Conservation (phyloP, 495 filamentous ascomycete genomes). For the Neurospora sp. region DNA sequence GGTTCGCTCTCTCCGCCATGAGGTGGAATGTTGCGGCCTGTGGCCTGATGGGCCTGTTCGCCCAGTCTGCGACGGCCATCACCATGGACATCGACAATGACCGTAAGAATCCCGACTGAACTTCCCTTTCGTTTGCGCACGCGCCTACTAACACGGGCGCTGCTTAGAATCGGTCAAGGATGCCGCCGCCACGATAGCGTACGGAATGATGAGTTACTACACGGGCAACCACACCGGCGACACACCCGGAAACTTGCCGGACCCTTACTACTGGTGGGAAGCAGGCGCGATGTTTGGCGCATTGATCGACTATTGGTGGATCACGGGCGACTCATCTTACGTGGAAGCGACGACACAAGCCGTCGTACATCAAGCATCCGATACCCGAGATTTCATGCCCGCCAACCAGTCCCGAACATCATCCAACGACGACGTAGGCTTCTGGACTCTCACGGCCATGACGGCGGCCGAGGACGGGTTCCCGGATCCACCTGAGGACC, state of each 20-base stretch:
- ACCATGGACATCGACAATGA: constrained; percentile 16
- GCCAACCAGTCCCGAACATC: constrained; percentile 64
- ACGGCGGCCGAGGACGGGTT: constrained; percentile 70
- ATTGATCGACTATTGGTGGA: constrained; percentile 74
- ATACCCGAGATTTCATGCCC: constrained; percentile 64
- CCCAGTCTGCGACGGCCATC: constrained; percentile 15
- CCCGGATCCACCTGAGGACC: constrained; percentile 48
- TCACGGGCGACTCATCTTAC: constrained; percentile 66
- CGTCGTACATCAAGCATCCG: constrained; percentile 59
- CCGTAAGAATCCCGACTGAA: constrained; percentile 6
- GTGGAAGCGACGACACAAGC: constrained; percentile 59
- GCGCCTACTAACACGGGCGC: not conserved
- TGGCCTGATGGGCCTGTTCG: constrained; percentile 14
- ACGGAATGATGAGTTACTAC: constrained; percentile 46
- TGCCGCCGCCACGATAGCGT: constrained; percentile 35
- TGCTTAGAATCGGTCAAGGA: constrained; percentile 30
- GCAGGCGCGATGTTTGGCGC: constrained; percentile 66
- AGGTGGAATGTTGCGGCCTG: constrained; percentile 8
- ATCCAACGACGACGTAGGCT: constrained; percentile 81
- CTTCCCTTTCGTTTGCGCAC: not conserved
- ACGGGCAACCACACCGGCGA: constrained; percentile 62
- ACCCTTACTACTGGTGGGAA: constrained; percentile 76
- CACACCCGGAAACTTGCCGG: constrained; percentile 58
- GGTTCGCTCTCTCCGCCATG: constrained; percentile 10
- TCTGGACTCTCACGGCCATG: constrained; percentile 80